These are phyloP conservation scores for Coemansia sp. DNA, from an alignment of 192 early-diverging fungal genomes.

Conservation along the genomic window DNA sequence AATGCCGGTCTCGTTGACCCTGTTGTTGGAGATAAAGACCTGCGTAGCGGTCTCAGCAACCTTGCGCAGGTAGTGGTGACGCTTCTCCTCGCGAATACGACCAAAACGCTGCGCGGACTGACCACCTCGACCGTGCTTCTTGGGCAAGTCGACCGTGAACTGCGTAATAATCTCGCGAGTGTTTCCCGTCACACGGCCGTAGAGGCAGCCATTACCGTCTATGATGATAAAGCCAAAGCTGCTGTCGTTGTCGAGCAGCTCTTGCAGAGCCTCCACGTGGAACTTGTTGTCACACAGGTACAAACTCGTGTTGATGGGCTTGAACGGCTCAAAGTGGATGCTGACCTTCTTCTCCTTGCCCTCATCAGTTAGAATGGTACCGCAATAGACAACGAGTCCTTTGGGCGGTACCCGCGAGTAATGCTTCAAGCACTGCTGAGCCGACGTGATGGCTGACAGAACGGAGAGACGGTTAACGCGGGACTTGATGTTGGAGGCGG, in stretches of 20 bases:
- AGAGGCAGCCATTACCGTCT: conserved; percentile 97
- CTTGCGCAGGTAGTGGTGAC: conserved; percentile 99
- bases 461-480: conserved; percentile 98
- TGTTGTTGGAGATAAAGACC: conserved; percentile 93
- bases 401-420: conserved; percentile 91
- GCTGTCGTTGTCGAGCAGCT: conserved; percentile 90
- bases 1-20: conserved; percentile 65
- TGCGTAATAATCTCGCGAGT: conserved; percentile 92
- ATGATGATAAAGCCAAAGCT: conserved; percentile 98
- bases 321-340: conserved; percentile 99
- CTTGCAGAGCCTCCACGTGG: conserved; percentile 90
- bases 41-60: conserved; percentile 96
- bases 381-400: conserved; percentile 92
- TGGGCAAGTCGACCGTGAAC: conserved; percentile 94
- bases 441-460: conserved; percentile 94
- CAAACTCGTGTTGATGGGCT: conserved; percentile 97
- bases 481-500: conserved; percentile 99
- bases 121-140: conserved; percentile 99
- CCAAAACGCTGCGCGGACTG: conserved; percentile 99
- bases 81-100: conserved; percentile 97
- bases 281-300: conserved; percentile 99
- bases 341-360: conserved; percentile 99
- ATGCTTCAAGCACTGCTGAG: conserved; percentile 93
- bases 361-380: conserved; percentile 96
- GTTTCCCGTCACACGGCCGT: conserved; percentile 93